Conservation (phyloP, 495 filamentous ascomycete species). For the Viridothelium virens region DNA sequence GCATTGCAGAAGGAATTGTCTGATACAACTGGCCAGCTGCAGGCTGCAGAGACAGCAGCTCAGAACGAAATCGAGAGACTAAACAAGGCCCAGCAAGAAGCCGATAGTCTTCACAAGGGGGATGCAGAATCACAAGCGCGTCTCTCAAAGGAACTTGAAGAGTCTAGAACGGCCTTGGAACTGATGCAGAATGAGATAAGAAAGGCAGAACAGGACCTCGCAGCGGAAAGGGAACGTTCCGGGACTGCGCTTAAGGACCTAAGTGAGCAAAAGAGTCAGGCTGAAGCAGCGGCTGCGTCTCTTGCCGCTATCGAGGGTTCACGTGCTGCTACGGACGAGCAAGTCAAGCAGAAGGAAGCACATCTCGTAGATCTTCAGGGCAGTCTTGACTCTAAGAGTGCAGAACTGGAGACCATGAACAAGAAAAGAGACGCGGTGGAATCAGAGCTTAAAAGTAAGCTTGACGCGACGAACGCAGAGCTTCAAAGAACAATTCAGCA, state of each 20-base stretch:
- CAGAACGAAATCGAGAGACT: background rate
- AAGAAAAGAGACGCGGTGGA: background rate
- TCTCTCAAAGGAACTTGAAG: background rate
- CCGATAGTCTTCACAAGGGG: background rate
- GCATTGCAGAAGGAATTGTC: background rate
- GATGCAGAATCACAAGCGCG: background rate
- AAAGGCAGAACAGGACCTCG: constrained; percentile 4
- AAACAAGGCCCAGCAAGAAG: background rate
- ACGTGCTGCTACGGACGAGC: background rate
- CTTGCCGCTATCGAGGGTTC: background rate
- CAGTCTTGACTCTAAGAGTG: background rate
- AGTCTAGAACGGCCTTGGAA: background rate
- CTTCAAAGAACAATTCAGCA: background rate
- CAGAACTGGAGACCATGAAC: background rate
- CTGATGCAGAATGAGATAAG: background rate
- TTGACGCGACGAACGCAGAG: background rate
- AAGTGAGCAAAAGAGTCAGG: background rate
- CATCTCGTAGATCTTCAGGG: background rate
- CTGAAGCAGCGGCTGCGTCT: background rate
- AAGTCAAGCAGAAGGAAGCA: background rate
- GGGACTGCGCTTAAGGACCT: background rate
- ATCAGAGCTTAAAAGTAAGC: background rate
- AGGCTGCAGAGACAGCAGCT: background rate
- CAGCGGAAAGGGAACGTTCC: background rate
- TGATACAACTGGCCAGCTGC: background rate